Evolutionary conservation across 768 basidiomycete species (phyloP).

Genomic region (Lyophyllum atratum): DNA sequence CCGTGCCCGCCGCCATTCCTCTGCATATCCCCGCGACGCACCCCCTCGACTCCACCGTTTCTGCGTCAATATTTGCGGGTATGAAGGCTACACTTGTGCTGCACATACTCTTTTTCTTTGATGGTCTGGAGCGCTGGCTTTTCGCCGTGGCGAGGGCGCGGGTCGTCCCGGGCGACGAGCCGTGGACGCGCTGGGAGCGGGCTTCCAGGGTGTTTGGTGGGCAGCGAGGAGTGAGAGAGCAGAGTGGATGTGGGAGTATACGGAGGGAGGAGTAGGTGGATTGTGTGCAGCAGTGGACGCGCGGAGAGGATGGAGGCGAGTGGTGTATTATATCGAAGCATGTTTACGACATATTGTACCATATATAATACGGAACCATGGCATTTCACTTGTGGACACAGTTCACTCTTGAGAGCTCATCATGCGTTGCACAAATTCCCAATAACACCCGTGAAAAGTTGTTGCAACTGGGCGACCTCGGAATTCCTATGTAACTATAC

Average conservation of each 20-base stretch:
- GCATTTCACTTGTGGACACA: no score
- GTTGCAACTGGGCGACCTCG: no score
- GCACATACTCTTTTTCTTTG: constrained; percentile 26
- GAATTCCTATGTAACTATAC: no score
- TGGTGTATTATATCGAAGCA: no score
- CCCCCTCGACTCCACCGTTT: constrained; percentile 23
- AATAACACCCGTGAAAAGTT: no score
- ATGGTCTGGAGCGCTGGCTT: constrained; percentile 37
- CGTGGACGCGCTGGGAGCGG: constrained; percentile 54
- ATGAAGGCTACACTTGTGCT: constrained; percentile 21
- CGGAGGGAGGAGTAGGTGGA: not conserved
- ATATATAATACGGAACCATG: no score
- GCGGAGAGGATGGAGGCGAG: no score
- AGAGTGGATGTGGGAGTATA: not conserved
- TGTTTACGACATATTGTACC: no score
- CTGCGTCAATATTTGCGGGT: constrained; percentile 12
- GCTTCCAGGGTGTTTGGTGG: constrained; percentile 19
- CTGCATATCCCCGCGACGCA: constrained; percentile 17
- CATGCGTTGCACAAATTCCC: no score
- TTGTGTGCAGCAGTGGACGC: no score
- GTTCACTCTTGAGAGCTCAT: no score
- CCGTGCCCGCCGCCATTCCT: constrained; percentile 19
- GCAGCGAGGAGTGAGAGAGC: not conserved
- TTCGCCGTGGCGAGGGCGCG: constrained; percentile 43
- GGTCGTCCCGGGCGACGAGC: constrained; percentile 53